Conservation (phyloP, 139 green algal genomes). For the Chlorokybus atmophyticus region DNA sequence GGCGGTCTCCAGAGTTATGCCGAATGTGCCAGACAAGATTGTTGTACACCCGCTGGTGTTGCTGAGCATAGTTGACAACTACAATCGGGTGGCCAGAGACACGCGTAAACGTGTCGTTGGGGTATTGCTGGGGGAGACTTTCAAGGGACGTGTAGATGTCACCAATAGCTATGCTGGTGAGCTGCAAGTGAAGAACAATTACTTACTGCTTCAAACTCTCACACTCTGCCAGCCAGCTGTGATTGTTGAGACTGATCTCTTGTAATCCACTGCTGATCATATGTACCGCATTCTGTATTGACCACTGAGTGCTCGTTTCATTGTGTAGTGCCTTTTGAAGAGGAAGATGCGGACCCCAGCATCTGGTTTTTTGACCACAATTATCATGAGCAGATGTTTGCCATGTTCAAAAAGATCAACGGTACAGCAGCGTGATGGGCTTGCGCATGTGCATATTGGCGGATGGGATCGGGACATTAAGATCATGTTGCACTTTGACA, state of each 20-base stretch:
- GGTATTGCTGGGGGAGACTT: slow-evolving; percentile 75
- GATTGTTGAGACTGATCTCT: neutral
- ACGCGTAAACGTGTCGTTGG: slow-evolving; percentile 89
- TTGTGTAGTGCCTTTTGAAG: slow-evolving; percentile 88
- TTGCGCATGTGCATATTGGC: too few species aligned
- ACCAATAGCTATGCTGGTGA: slow-evolving; percentile 92
- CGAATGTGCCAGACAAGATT: slow-evolving; percentile 6
- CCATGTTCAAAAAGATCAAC: slow-evolving; percentile 99
- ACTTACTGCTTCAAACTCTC: neutral
- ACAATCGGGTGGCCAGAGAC: slow-evolving; percentile 91
- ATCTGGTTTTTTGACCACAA: slow-evolving; percentile 99
- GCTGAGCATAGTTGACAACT: slow-evolving; percentile 94
- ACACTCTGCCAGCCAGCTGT: neutral
- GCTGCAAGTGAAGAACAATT: too few species aligned
- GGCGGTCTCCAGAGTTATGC: too few species aligned
- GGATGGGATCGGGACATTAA: too few species aligned
- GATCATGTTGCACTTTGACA: slow-evolving; percentile 24
- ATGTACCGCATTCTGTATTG: neutral
- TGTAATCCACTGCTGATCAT: too few species aligned
- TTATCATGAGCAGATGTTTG: slow-evolving; percentile 93
- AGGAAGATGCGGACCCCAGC: slow-evolving; percentile 83
- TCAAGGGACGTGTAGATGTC: slow-evolving; percentile 75
- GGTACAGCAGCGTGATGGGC: too few species aligned
- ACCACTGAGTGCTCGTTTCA: neutral
- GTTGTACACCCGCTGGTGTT: slow-evolving; percentile 92